Evolutionary conservation across 768 basidiomycete genomes (phyloP).

Genomic region (Rhizopogon vesiculosus): DNA sequence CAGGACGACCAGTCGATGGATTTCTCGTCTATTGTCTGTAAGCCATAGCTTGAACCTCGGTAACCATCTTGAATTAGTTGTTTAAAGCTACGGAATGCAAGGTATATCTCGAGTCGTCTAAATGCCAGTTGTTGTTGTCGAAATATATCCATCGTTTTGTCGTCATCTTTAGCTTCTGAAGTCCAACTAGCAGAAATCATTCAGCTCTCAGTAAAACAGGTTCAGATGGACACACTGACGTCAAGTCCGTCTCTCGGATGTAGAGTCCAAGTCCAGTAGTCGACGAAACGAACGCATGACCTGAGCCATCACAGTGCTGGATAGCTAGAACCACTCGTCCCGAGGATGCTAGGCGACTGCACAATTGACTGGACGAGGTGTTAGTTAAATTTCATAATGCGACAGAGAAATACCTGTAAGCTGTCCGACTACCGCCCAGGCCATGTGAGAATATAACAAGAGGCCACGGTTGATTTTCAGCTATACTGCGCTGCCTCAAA

Average conservation of each 20-base stretch:
- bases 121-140: slow-evolving; percentile 68
- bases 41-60: slow-evolving; percentile 14
- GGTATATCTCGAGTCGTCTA: slow-evolving; percentile 65
- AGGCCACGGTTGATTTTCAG: slow-evolving; percentile 50
- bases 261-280: slow-evolving; percentile 40
- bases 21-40: slow-evolving; percentile 35
- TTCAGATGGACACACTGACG: slow-evolving; percentile 31
- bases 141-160: slow-evolving; percentile 38
- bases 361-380: slow-evolving; percentile 49
- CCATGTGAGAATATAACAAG: slow-evolving; percentile 86
- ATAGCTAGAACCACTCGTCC: slow-evolving; percentile 80
- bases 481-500: slow-evolving; percentile 27
- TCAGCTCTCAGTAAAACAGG: not conserved
- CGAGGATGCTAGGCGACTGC: slow-evolving; percentile 65
- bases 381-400: not conserved
- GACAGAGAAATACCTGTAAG: slow-evolving; percentile 48
- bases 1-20: slow-evolving; percentile 37
- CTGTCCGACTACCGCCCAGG: slow-evolving; percentile 65
- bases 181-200: slow-evolving; percentile 19
- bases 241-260: slow-evolving; percentile 49
- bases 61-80: slow-evolving; percentile 40
- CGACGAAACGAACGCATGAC: slow-evolving; percentile 42
- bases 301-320: slow-evolving; percentile 83
- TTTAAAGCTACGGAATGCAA: slow-evolving; percentile 53
- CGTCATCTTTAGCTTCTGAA: slow-evolving; percentile 8